Evolutionary conservation across 2,329 filamentous ascomycete species (phyloP).

Genomic region (Botrytis squamosa): DNA sequence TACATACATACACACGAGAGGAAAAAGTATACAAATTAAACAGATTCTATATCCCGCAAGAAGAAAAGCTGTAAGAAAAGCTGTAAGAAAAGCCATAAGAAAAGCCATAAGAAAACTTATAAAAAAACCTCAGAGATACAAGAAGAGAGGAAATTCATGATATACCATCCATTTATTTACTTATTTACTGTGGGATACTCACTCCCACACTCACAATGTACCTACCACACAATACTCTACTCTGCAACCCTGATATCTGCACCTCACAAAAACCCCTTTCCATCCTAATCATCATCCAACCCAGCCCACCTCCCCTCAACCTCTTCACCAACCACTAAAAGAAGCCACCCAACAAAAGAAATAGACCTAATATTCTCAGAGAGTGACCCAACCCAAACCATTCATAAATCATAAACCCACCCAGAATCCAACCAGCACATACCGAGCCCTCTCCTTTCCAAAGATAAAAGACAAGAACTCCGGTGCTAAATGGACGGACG

Average conservation of each 20-base stretch:
- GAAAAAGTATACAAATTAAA: not conserved
- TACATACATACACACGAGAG: not conserved
- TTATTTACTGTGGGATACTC: not conserved
- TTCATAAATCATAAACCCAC: not conserved
- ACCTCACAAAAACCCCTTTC: not conserved
- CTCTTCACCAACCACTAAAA: not conserved
- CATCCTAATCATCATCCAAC: too few relatives aligned
- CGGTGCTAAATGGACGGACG: conserved; percentile 9
- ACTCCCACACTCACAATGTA: not conserved
- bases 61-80: not conserved
- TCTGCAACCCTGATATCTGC: not conserved
- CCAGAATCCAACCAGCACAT: conserved; percentile 4
- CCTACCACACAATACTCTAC: not conserved
- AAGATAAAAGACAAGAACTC: conserved; percentile 7
- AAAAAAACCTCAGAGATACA: not conserved
- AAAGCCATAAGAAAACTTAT: not conserved
- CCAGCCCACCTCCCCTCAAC: not conserved
- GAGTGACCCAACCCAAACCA: not conserved
- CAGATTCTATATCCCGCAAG: not conserved
- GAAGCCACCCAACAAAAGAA: not conserved
- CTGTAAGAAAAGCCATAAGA: too few relatives aligned
- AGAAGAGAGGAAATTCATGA: not conserved
- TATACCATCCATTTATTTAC: not conserved
- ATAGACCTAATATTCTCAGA: not conserved
- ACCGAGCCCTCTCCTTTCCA: conserved; percentile 1